Percentiles rank a stretch among this genome's conserved stretches.
Conservation (phyloP, 805 yeast species). For the Sugiyamaella floridensis region DNA sequence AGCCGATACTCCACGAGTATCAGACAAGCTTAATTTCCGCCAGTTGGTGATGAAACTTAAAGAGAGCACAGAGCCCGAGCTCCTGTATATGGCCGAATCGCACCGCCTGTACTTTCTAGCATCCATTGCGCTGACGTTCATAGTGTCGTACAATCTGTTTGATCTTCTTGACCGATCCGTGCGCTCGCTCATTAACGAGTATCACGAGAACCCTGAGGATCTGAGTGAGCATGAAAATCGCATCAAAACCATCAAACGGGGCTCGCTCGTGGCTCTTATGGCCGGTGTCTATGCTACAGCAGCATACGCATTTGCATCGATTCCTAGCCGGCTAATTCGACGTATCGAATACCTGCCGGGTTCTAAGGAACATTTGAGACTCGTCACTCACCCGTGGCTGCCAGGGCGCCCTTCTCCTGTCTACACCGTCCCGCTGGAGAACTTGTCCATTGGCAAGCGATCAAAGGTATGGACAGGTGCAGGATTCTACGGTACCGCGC, state of each 20-base stretch:
- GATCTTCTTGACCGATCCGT: slow-evolving; percentile 49
- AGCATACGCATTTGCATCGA: slow-evolving; percentile 38
- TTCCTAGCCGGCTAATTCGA: slow-evolving; percentile 67
- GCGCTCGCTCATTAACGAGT: slow-evolving; percentile 45
- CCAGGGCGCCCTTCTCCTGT: slow-evolving; percentile 77
- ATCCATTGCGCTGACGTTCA: slow-evolving; percentile 61
- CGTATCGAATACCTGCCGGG: slow-evolving; percentile 70
- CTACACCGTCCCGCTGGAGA: slow-evolving; percentile 53
- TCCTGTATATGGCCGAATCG: slow-evolving; percentile 78
- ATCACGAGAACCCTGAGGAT: slow-evolving; percentile 46
- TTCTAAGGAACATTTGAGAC: slow-evolving; percentile 44
- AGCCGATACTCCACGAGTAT: slow-evolving; percentile 72
- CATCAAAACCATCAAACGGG: slow-evolving; percentile 32
- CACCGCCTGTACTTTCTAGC: slow-evolving; percentile 68
- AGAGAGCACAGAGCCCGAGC: slow-evolving; percentile 54
- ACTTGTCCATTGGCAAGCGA: slow-evolving; percentile 48
- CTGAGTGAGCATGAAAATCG: slow-evolving; percentile 36
- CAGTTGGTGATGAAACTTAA: slow-evolving; percentile 56
- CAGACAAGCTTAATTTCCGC: slow-evolving; percentile 46
- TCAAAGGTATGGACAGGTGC: slow-evolving; percentile 79
- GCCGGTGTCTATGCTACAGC: slow-evolving; percentile 36
- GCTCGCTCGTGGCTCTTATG: slow-evolving; percentile 33
- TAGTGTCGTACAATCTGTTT: slow-evolving; percentile 58
- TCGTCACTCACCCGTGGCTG: slow-evolving; percentile 67
- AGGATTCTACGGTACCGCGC: slow-evolving; percentile 80